These are phyloP conservation scores for Colletotrichum plurivorum DNA, from an alignment of 2,329 filamentous ascomycete species.

Conservation along the genomic window DNA sequence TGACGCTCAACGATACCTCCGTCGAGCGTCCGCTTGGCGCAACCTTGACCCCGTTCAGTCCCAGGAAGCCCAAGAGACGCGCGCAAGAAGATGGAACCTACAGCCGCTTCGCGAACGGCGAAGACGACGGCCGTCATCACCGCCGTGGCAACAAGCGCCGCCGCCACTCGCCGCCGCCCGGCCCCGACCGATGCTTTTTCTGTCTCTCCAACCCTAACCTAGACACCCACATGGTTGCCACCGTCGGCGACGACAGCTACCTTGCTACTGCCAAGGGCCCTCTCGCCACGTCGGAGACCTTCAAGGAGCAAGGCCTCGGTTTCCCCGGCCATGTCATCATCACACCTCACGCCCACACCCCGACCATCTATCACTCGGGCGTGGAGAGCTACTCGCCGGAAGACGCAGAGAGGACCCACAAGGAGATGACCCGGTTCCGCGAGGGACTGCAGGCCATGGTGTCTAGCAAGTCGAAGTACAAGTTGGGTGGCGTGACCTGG, in stretches of 20 bases:
- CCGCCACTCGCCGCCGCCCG: constrained; percentile 70
- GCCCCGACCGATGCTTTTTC: constrained; percentile 91
- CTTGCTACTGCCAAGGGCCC: constrained; percentile 94
- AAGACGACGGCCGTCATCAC: constrained; percentile 56
- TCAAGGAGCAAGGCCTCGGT: constrained; percentile 72
- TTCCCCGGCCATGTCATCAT: constrained; percentile 93
- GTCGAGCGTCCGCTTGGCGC: constrained; percentile 76
- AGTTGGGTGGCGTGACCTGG: constrained; percentile 89
- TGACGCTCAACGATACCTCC: constrained; percentile 75
- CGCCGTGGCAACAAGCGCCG: constrained; percentile 61
- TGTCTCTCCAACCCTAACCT: constrained; percentile 90
- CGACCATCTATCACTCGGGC: constrained; percentile 79
- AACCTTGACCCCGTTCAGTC: constrained; percentile 81
- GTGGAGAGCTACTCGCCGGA: constrained; percentile 64
- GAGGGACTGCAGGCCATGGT: constrained; percentile 86
- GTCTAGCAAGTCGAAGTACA: constrained; percentile 63
- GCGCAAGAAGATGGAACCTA: constrained; percentile 63
- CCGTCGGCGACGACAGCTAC: constrained; percentile 89
- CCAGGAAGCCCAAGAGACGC: constrained; percentile 71
- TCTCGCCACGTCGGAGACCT: constrained; percentile 79
- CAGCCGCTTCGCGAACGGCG: constrained; percentile 66
- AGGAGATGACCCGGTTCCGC: constrained; percentile 89
- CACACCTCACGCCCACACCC: constrained; percentile 86
- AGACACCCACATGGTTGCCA: constrained; percentile 89
- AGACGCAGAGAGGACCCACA: constrained; percentile 73